A percentile compares a stretch with the other conserved stretches of the same genome.
Evolutionary conservation across 2,329 filamentous ascomycete genomes (phyloP).

Genomic region (Lachnellula occidentalis): DNA sequence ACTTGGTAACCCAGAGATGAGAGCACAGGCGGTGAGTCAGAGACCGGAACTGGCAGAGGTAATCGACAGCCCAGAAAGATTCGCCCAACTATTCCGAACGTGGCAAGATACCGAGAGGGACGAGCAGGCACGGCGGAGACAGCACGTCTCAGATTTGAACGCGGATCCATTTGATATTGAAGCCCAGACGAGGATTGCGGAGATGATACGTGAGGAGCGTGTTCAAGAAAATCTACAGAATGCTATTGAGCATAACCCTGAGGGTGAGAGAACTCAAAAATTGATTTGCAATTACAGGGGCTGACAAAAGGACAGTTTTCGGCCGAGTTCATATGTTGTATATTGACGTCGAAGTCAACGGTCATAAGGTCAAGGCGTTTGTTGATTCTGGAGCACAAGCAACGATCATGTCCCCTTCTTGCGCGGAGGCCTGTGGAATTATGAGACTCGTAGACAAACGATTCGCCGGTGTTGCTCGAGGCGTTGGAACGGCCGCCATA

Average conservation of each 20-base stretch:
- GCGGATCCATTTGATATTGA: constrained; percentile 92
- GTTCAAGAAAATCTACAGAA: constrained; percentile 95
- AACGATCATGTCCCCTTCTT: constrained; percentile 96
- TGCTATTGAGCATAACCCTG: constrained; percentile 94
- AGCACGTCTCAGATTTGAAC: constrained; percentile 79
- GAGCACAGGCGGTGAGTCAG: constrained; percentile 63
- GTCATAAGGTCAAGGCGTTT: constrained; percentile 85
- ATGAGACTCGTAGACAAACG: constrained; percentile 92
- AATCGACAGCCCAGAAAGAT: constrained; percentile 69
- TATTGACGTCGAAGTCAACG: constrained; percentile 91
- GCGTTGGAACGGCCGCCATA: constrained; percentile 91
- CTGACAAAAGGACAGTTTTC: constrained; percentile 58
- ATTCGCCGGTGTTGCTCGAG: constrained; percentile 85
- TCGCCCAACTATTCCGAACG: constrained; percentile 65
- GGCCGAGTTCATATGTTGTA: constrained; percentile 95
- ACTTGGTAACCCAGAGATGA: constrained; percentile 68
- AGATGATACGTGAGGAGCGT: constrained; percentile 91
- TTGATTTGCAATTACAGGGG: background rate
- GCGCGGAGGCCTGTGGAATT: constrained; percentile 87
- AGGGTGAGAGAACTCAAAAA: constrained; percentile 57
- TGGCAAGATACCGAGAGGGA: constrained; percentile 66
- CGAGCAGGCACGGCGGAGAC: constrained; percentile 69
- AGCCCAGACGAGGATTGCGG: constrained; percentile 86
- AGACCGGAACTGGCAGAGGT: constrained; percentile 73
- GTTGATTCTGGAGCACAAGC: constrained; percentile 97